Conservation (phyloP, 306 rosid genomes). For the Amphicarpaea edgeworthii region DNA sequence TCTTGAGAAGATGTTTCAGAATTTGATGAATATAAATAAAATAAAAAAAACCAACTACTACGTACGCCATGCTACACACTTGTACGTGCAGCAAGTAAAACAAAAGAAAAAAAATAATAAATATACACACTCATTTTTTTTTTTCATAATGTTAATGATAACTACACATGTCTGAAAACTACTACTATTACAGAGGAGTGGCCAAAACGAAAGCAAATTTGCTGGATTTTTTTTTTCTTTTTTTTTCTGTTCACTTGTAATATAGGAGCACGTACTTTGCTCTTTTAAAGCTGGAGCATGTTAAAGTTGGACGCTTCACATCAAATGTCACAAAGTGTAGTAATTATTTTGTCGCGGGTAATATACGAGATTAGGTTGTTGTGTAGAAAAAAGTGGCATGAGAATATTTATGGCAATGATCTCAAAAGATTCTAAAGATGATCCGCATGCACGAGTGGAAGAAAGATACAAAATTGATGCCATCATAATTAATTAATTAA, state of each 20-base stretch:
- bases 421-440: constrained; percentile 44
- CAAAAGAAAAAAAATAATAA: too few species aligned
- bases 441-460: constrained; percentile 47
- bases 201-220: neutral
- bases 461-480: constrained; percentile 33
- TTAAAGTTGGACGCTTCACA: constrained; percentile 12
- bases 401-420: constrained; percentile 44
- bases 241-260: constrained; percentile 5
- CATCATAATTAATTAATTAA: constrained; percentile 39
- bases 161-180: neutral
- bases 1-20: too few species aligned
- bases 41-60: too few species aligned
- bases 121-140: too few species aligned
- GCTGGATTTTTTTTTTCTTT: neutral
- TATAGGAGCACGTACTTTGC: neutral
- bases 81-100: too few species aligned
- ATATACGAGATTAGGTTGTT: neutral
- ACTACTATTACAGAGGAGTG: neutral
- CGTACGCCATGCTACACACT: too few species aligned
- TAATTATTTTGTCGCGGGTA: constrained; percentile 45
- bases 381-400: constrained; percentile 39
- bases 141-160: neutral
- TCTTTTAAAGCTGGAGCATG: neutral
- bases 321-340: constrained; percentile 20
- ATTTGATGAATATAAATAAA: too few species aligned